Base-by-base conservation (phyloP, 2,329 filamentous ascomycete species). In the Penicillium concentricum region DNA sequence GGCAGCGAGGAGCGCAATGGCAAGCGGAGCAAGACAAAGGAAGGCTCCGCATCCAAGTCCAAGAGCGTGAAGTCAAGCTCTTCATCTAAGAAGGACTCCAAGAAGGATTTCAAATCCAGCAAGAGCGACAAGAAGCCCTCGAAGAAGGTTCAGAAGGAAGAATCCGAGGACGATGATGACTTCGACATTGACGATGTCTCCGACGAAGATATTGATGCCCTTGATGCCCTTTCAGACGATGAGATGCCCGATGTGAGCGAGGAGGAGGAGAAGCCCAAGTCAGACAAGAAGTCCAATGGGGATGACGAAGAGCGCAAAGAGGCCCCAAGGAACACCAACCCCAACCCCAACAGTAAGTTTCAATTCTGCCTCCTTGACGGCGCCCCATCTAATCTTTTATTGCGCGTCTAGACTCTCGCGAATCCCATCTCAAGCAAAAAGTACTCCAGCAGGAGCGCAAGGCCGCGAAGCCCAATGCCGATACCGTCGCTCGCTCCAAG, bases 391-490 rank as follows among this genome's bases (percentile, higher is more conserved):
- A 59, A 62, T 54, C 26, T 28, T 43, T 54, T 47, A 49, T 53
- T 39, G 45, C 28, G 57, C 45, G 42, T 52, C 18, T 54, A 86
- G 87, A 85, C 9, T 87, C 85, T 12, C 88, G 87, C 71, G 94
- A 99, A 81, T 87, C 92, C 22, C 94, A 97, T 74, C 87, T 87
- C 48, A 96, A 96, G 76, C 94, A 99, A 78, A 96, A 93, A 76
- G 88, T 88, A 61, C 81, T 97, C 49, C 88, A 87, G 24, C 88
- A 87, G 69, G 93, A 97, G 73, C 90, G 95, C 66, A 97, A 92
- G 81, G 88, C 90, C 37, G 88, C 90, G 42, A 97, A 97, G 78
- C 94, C 94, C 24, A 87, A 97, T 65, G 92, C 93, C 70, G 92
- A 97, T 73, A 86, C 90, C 69, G 87, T 97, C 63, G 85, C 88